A percentile compares a stretch with the other conserved stretches of the same genome.
Conservation (phyloP, 352 stramenopile genomes). For the Pythium dissotocum region DNA sequence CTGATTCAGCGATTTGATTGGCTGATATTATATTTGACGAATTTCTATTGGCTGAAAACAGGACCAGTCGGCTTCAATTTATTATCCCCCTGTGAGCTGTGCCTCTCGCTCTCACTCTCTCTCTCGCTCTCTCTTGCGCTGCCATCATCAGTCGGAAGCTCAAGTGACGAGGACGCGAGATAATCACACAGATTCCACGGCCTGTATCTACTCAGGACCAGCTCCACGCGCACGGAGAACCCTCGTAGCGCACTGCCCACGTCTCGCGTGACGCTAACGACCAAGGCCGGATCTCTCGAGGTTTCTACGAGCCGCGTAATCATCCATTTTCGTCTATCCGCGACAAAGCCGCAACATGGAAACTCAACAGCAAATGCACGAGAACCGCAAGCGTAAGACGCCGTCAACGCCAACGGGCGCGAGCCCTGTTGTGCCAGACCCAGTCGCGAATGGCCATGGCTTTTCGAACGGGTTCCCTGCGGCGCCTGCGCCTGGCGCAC, state of each 20-base stretch:
- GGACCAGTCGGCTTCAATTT: slow-evolving; percentile 23
- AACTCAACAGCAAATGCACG: slow-evolving; percentile 18
- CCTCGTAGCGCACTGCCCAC: background rate
- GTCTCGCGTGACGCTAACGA: background rate
- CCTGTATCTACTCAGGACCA: background rate
- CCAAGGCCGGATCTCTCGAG: background rate
- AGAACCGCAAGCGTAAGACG: slow-evolving; percentile 81
- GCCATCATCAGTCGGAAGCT: slow-evolving; percentile 5
- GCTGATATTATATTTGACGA: background rate
- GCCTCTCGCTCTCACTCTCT: slow-evolving; percentile 23
- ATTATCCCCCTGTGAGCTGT: slow-evolving; percentile 13
- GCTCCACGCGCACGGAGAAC: background rate
- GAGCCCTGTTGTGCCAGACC: background rate
- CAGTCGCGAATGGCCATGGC: slow-evolving; percentile 6
- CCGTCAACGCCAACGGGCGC: slow-evolving; percentile 42
- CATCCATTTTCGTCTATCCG: background rate
- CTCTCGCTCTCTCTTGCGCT: slow-evolving; percentile 23
- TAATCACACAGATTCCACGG: slow-evolving; percentile 7
- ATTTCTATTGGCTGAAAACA: slow-evolving; percentile 17
- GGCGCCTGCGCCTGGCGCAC: slow-evolving; percentile 4
- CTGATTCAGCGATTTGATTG: slow-evolving; percentile 7
- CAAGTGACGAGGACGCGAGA: slow-evolving; percentile 10
- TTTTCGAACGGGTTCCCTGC: slow-evolving; percentile 11
- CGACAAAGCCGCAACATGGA: slow-evolving; percentile 17
- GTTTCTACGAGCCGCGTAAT: slow-evolving; percentile 2